phyloP scores from a whole-genome alignment of 306 rosid species.

The Nissolia schottii region DNA sequence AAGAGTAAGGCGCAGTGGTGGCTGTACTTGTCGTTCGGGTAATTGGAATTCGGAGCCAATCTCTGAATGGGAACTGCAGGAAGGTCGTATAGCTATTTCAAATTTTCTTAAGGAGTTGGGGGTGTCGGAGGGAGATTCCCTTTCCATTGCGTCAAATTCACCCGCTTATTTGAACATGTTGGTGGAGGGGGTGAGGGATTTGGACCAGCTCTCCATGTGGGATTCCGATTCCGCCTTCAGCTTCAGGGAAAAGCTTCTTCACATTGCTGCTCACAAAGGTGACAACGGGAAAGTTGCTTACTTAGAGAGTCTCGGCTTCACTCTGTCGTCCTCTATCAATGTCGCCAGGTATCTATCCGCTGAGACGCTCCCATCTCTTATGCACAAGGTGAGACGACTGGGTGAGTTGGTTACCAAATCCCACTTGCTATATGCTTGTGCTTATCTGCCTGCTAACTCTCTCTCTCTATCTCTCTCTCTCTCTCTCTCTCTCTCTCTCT shows the following conservation, averaged over 20 bases:
- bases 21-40: neutral
- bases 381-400: constrained; percentile 29
- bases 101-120: constrained; percentile 48
- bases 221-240: constrained; percentile 24
- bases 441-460: neutral
- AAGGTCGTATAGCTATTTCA: constrained; percentile 54
- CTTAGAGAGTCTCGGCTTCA: constrained; percentile 72
- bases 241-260: constrained; percentile 53
- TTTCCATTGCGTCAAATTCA: constrained; percentile 42
- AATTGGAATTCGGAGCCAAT: neutral
- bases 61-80: constrained; percentile 20
- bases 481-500: neutral
- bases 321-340: constrained; percentile 73
- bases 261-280: constrained; percentile 59
- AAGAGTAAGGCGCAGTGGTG: neutral
- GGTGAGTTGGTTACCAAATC: neutral
- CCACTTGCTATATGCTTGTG: neutral
- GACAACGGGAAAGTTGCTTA: constrained; percentile 75
- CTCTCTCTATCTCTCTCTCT: neutral
- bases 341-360: constrained; percentile 60
- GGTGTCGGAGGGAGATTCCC: constrained; percentile 48
- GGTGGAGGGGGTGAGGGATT: constrained; percentile 60
- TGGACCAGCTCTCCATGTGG: constrained; percentile 66
- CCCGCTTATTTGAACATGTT: constrained; percentile 62
- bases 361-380: constrained; percentile 54